Evolutionary conservation across 352 stramenopile genomes (phyloP).

Genomic region (Globisporangium radiosum): DNA sequence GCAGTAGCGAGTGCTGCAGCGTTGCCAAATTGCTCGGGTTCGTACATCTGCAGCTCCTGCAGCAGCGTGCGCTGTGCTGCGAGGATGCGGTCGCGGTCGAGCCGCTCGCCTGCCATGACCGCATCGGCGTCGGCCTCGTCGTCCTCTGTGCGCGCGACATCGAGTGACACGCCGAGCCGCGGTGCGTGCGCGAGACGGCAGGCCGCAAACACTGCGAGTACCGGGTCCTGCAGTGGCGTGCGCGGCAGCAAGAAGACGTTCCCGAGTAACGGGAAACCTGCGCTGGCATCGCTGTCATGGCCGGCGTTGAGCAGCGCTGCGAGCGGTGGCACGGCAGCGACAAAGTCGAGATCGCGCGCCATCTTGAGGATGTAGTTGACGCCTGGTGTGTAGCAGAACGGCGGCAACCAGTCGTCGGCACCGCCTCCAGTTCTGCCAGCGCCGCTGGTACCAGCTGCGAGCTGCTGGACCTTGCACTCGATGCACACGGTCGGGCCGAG

Average conservation of each 20-base stretch:
- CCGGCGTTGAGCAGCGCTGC: slow-evolving; percentile 34
- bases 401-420: slow-evolving; percentile 47
- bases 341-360: slow-evolving; percentile 62
- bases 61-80: slow-evolving; percentile 47
- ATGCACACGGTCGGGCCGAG: slow-evolving; percentile 64
- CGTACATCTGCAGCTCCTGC: slow-evolving; percentile 60
- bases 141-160: slow-evolving; percentile 10
- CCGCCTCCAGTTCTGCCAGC: background rate
- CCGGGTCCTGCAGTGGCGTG: slow-evolving; percentile 54
- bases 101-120: slow-evolving; percentile 18
- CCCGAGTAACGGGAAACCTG: slow-evolving; percentile 50
- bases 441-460: slow-evolving; percentile 21
- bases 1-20: too few relatives aligned
- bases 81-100: slow-evolving; percentile 44
- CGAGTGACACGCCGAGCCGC: slow-evolving; percentile 10
- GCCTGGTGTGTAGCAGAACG: slow-evolving; percentile 51
- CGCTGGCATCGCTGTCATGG: slow-evolving; percentile 16
- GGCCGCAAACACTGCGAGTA: slow-evolving; percentile 38
- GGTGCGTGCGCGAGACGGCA: slow-evolving; percentile 19
- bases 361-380: slow-evolving; percentile 80
- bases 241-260: slow-evolving; percentile 69
- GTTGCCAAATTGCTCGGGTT: slow-evolving; percentile 24
- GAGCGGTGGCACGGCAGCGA: slow-evolving; percentile 46
- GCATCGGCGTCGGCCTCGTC: too few relatives aligned
- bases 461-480: slow-evolving; percentile 59